Base-by-base conservation (phyloP, 345 rosid genomes). In the Gossypium longicalyx region DNA sequence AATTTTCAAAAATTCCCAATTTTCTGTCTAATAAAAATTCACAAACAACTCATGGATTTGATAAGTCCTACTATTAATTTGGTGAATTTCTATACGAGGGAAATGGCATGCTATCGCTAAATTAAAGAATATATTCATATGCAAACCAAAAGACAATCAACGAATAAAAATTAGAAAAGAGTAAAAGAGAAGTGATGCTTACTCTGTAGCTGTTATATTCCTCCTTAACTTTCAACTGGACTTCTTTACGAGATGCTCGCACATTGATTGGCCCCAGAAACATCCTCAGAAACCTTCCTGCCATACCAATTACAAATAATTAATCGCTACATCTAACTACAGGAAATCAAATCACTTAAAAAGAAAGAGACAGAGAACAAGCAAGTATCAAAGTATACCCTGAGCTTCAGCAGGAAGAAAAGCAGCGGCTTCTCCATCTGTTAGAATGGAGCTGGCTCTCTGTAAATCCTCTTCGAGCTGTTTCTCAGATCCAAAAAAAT, bases 131-230 rank as follows among this genome's bases (percentile, higher is more conserved):
- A 43, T n/a, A 63, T 13, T 47, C 56, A 12, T 12, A 23, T 67
- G 20, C 57, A 6, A 49, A 74, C 15, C 7, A 22, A 19, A 48
- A 4, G 10, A n/a, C 25, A 58, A n/a, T 9, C 44, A 64, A 48
- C 22, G 7, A 51, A 65, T 13, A n/a, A 53, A 44, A 44, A 34
- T 34, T 29, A n/a, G 25, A 47, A 8, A 53, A 17, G n/a, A 11
- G 49, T 60, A 68, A 22, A 48, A 52, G 68, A 41, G 72, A 41
- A 13, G 11, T 70, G 79, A 38, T 79, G 88, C 96, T 78, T 93
- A 94, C 99, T 80, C 98, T 88, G 82, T 90, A 96, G 72, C 92
- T 84, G 86, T 93, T 96, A 85, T 96, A 96, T 80, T 96, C 98
- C 82, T 96, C 99, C 84, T 96, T 96, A 71, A 90, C 97, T 88